Conservation (phyloP, 1,139 yeast genomes). For the Zygosaccharomyces pseudobailii region DNA sequence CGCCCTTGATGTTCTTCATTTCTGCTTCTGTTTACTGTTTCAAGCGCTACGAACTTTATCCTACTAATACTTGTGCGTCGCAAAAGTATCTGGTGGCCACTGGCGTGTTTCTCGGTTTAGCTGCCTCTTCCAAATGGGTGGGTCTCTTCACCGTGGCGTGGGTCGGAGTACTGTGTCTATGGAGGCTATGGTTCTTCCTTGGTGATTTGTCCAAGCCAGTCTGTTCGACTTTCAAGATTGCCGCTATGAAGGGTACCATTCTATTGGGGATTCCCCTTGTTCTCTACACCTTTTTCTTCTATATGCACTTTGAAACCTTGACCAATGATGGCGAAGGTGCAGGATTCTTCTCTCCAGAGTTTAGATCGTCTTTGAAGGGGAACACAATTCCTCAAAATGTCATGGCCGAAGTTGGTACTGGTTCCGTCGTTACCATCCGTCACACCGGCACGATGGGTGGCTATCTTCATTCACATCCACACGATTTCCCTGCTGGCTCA, state of each 20-base stretch:
- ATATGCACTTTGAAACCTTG: slow-evolving; percentile 70
- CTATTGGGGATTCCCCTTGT: slow-evolving; percentile 66
- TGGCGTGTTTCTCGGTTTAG: slow-evolving; percentile 82
- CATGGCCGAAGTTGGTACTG: slow-evolving; percentile 80
- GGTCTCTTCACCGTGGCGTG: slow-evolving; percentile 92
- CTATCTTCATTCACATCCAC: slow-evolving; percentile 87
- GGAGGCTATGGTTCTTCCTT: slow-evolving; percentile 80
- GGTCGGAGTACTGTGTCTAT: slow-evolving; percentile 72
- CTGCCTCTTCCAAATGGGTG: slow-evolving; percentile 92
- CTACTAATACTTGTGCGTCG: slow-evolving; percentile 69
- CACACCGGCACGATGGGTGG: slow-evolving; percentile 90
- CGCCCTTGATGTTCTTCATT: slow-evolving; percentile 86
- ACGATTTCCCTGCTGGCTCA: slow-evolving; percentile 84
- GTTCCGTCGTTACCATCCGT: slow-evolving; percentile 73
- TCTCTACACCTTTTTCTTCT: slow-evolving; percentile 69
- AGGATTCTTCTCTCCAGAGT: slow-evolving; percentile 84
- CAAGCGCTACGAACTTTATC: slow-evolving; percentile 75
- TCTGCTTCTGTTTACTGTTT: slow-evolving; percentile 79
- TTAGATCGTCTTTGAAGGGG: slow-evolving; percentile 72
- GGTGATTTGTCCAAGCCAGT: slow-evolving; percentile 65
- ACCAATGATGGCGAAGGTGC: slow-evolving; percentile 80
- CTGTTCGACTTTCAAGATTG: slow-evolving; percentile 35
- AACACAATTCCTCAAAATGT: slow-evolving; percentile 64
- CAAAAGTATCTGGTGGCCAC: slow-evolving; percentile 65
- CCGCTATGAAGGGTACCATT: slow-evolving; percentile 47